Base-by-base conservation (phyloP, 805 yeast genomes). In the Saccharomycopsis synnaedendra region DNA sequence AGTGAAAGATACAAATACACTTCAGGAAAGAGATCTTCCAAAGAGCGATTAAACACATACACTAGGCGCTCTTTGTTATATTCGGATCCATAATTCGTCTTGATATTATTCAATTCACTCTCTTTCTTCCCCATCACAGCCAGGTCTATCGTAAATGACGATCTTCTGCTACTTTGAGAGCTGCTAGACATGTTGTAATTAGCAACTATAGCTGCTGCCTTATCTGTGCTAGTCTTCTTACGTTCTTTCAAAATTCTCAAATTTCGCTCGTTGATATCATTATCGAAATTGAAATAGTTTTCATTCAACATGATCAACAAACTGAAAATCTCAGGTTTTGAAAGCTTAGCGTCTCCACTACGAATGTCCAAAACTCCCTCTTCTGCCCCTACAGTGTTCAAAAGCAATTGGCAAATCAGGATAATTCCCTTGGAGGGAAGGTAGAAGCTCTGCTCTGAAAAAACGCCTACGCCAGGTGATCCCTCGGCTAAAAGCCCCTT, bases 221-320 rank as follows among this genome's bases (percentile, higher is more conserved):
- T 42, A 30, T 42, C 45, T 5, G 11, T 10, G 7, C 7, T 30
- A 10, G 3, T 7, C 31, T 42, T 43, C 37, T 43, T 51, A 30
- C 39, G 34, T 7, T 42, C 34, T 41, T 49, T 51, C 5, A 51
- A 29, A 28, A 49, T 45, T 27, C 19, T 29, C 10, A 51, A 28
- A 30, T 51, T 51, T 34, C 38, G 46, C 5, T 38, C 46, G 33
- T 51, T 51, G 32, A 51, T 49, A 11, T 51, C 48, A 42, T 52
- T 52, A 39, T 52, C 55, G 38, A 52, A 52, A 41, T 47, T 50
- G 41, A 52, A 52, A 29, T 52, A 52, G 29, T 52, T 52, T 42
- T 52, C 55, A 42, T 52, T 50, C 27, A 52, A 36, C 43, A 32
- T 45, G n/a, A 52, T 45, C 32, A 52, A 42, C 28, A 52, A 40